These are phyloP conservation scores for Pseudogymnoascus sp. DNA, from an alignment of 2,329 filamentous ascomycete species.

Conservation along the genomic window DNA sequence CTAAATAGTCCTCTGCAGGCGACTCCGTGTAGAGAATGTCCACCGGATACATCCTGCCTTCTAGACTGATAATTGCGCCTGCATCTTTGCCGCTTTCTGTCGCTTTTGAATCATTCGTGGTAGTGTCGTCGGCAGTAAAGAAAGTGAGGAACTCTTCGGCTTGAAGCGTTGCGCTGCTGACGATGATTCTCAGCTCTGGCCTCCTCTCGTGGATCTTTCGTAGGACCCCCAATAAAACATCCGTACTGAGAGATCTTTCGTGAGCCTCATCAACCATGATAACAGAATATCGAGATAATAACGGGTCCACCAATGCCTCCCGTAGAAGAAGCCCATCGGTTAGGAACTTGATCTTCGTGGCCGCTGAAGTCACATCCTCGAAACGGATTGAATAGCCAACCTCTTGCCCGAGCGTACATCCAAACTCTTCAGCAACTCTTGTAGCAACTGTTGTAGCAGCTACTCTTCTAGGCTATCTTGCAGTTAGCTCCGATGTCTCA, in stretches of 20 bases:
- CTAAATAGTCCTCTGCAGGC: constrained; percentile 78
- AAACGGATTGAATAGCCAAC: constrained; percentile 89
- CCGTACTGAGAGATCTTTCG: constrained; percentile 84
- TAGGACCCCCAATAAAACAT: constrained; percentile 78
- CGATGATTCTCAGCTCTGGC: constrained; percentile 73
- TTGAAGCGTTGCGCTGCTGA: constrained; percentile 90
- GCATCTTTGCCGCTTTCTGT: constrained; percentile 29
- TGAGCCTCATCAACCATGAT: constrained; percentile 98
- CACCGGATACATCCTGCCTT: constrained; percentile 82
- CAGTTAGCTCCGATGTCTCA: constrained; percentile 9
- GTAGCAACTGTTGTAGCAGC: constrained; percentile 84
- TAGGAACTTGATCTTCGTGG: constrained; percentile 86
- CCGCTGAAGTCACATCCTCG: constrained; percentile 80
- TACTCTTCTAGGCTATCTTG: constrained; percentile 69
- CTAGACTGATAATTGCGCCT: constrained; percentile 69
- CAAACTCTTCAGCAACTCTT: constrained; percentile 81
- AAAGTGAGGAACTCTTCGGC: constrained; percentile 78
- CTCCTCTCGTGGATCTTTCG: constrained; percentile 82
- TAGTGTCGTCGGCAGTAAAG: constrained; percentile 42
- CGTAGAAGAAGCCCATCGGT: constrained; percentile 87
- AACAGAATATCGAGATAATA: constrained; percentile 83
- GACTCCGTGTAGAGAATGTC: constrained; percentile 73
- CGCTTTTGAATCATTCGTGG: constrained; percentile 15
- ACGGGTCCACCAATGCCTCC: constrained; percentile 86
- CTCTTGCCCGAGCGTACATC: constrained; percentile 78